Evolutionary conservation across 2,329 filamentous ascomycete genomes (phyloP), one percentile per base, ranked within the genome.

Genomic region (Byssothecium circinans): DNA sequence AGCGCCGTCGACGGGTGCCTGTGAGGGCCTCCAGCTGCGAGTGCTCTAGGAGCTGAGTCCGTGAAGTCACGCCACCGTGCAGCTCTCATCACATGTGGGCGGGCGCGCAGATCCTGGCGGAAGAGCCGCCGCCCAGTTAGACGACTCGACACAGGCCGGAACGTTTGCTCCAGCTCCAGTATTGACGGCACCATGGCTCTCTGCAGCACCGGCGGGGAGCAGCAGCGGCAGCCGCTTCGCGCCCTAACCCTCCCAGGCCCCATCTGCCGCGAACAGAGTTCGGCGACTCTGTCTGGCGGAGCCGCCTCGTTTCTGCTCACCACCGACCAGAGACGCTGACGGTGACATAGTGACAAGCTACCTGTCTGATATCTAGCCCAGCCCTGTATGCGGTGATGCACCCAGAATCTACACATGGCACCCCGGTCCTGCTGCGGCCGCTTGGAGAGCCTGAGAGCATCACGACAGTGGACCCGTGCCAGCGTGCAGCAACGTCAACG

Each of bases 371-470:
- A 18, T 15, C 29, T 12, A 8, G 29, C 29, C 12, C 14, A 8
- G 29, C 29, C 29, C 29, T 32, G 29, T 14, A 4, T 12, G 29
- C n/a, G n/a, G n/a, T n/a, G n/a, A n/a, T n/a, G n/a, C 12, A 8
- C 5, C 29, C 29, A 32, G 29, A 32, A 15, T 58, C 56, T 57
- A 53, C 66, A 68, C 68, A 70, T 70, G 68, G 67, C 67, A 69
- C 64, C 67, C 66, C 46, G 42, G 66, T 57, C 57, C 38, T 45
- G 43, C 54, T 58, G 49, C 54, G 43, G 35, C 56, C 49, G 47
- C 49, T 49, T 53, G 50, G 52, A 17, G 42, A 50, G 27, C 41
- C 36, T 39, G 44, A 49, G 39, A 41, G 41, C 35, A 23, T 20
- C 22, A 34, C 47, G 17, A 47, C 25, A 41, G 43, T 43, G 29